Evolutionary conservation across 371 early-diverging fungal genomes (phyloP).

Genomic region (Choanephora cucurbitarum): DNA sequence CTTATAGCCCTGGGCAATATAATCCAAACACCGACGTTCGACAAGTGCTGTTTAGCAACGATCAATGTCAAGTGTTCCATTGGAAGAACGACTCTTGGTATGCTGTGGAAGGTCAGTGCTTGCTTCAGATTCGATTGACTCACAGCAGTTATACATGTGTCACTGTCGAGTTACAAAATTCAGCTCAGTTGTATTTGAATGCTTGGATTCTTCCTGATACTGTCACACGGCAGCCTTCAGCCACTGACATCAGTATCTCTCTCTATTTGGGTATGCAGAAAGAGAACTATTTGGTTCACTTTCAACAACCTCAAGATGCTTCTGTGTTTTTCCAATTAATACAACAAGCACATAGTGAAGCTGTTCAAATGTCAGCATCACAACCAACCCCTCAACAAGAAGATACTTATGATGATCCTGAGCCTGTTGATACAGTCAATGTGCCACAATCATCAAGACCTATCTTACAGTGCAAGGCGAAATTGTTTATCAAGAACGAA

Average conservation of each 20-base stretch:
- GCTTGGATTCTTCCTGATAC: constrained; percentile 49
- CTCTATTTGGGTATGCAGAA: constrained; percentile 36
- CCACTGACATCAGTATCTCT: constrained; percentile 45
- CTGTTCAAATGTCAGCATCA: background rate
- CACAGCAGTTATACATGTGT: constrained; percentile 38
- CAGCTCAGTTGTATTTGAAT: constrained; percentile 42
- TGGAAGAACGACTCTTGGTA: constrained; percentile 52
- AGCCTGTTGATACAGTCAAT: constrained; percentile 29
- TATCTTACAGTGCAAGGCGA: constrained; percentile 45
- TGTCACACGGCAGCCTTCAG: constrained; percentile 30
- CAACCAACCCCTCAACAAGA: constrained; percentile 3
- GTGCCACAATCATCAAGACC: constrained; percentile 45
- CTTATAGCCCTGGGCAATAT: constrained; percentile 23
- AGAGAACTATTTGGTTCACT: constrained; percentile 51
- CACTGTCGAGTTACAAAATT: constrained; percentile 35
- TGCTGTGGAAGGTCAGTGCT: constrained; percentile 41
- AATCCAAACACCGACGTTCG: constrained; percentile 29
- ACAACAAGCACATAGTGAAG: constrained; percentile 27
- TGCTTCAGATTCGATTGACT: constrained; percentile 38
- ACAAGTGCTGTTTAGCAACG: constrained; percentile 35
- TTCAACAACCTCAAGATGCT: constrained; percentile 38
- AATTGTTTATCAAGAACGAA: constrained; percentile 44
- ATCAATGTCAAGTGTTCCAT: constrained; percentile 47
- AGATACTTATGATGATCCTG: constrained; percentile 17
- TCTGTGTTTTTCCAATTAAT: constrained; percentile 23